Evolutionary conservation across 2,329 filamentous ascomycete genomes (phyloP).

Genomic region (Stemphylium vesicarium): DNA sequence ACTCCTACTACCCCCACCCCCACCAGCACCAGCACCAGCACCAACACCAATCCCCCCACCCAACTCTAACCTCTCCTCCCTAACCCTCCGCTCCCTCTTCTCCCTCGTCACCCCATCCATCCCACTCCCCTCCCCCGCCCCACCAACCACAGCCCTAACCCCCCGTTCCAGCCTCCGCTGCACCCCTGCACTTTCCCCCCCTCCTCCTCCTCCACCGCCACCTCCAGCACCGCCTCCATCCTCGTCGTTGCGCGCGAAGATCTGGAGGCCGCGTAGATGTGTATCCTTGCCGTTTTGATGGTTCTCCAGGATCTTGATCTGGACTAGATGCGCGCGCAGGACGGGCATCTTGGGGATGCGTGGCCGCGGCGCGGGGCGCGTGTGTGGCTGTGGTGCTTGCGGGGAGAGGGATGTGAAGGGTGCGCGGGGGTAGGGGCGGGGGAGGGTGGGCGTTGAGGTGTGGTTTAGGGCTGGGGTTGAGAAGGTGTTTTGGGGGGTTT

Average conservation of each 20-base stretch:
- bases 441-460: constrained; percentile 17
- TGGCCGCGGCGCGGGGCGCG: neutral
- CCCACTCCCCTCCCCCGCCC: constrained; percentile 18
- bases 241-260: constrained; percentile 65
- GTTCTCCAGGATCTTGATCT: constrained; percentile 91
- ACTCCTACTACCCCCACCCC: neutral
- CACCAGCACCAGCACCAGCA: neutral
- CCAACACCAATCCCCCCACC: constrained; percentile 8
- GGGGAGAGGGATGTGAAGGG: constrained; percentile 31
- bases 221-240: neutral
- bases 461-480: constrained; percentile 10
- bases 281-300: constrained; percentile 99
- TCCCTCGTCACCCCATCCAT: constrained; percentile 6
- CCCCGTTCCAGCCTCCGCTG: too few relatives aligned
- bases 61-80: constrained; percentile 22
- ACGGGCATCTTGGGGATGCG: constrained; percentile 71
- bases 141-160: neutral
- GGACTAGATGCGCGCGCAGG: constrained; percentile 85
- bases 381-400: constrained; percentile 10
- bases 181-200: constrained; percentile 5
- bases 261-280: constrained; percentile 91
- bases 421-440: constrained; percentile 18
- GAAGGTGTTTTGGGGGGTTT: constrained; percentile 6
- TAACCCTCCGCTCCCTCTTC: constrained; percentile 15
- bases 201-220: neutral